A percentile compares a stretch with the other conserved stretches of the same genome.
Evolutionary conservation across 345 rosid species (phyloP).

Genomic region (Physaria fendleri): DNA sequence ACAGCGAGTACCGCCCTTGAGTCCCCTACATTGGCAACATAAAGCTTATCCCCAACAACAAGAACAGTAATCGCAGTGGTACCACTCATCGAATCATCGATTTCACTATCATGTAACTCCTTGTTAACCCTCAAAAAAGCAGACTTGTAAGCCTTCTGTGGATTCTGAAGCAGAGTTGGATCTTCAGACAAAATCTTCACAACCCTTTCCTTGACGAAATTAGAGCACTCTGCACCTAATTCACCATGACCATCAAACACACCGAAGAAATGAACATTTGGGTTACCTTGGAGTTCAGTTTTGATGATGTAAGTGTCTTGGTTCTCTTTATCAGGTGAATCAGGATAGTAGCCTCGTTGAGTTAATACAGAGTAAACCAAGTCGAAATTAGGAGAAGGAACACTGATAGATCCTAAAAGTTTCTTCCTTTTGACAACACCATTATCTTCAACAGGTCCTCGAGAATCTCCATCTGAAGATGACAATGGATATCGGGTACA

Average conservation of each 20-base stretch:
- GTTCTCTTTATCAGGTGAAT: constrained; percentile 71
- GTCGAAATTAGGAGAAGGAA: constrained; percentile 59
- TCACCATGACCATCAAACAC: constrained; percentile 93
- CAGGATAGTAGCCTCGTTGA: constrained; percentile 82
- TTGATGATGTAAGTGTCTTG: constrained; percentile 79
- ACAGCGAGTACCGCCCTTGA: constrained; percentile 90
- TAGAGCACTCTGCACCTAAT: constrained; percentile 69
- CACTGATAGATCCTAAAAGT: constrained; percentile 49
- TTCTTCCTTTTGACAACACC: constrained; percentile 33
- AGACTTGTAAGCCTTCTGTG: constrained; percentile 56
- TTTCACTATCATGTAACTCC: constrained; percentile 64
- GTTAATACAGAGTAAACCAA: constrained; percentile 70
- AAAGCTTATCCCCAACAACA: too few species aligned
- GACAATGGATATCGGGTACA: constrained; percentile 60
- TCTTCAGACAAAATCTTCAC: constrained; percentile 61
- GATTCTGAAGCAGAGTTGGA: constrained; percentile 56
- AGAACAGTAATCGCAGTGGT: too few species aligned
- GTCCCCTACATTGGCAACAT: too few species aligned
- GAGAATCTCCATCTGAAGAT: constrained; percentile 50
- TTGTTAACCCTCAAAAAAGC: constrained; percentile 57
- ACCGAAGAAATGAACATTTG: constrained; percentile 85
- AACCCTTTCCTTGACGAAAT: constrained; percentile 65
- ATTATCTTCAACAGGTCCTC: constrained; percentile 22
- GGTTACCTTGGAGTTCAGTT: constrained; percentile 75
- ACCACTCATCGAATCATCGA: constrained; percentile 96